Evolutionary conservation across 2,329 filamentous ascomycete species (phyloP), one percentile per base, ranked within the genome.

Genomic region (Calonectria pauciramosa): DNA sequence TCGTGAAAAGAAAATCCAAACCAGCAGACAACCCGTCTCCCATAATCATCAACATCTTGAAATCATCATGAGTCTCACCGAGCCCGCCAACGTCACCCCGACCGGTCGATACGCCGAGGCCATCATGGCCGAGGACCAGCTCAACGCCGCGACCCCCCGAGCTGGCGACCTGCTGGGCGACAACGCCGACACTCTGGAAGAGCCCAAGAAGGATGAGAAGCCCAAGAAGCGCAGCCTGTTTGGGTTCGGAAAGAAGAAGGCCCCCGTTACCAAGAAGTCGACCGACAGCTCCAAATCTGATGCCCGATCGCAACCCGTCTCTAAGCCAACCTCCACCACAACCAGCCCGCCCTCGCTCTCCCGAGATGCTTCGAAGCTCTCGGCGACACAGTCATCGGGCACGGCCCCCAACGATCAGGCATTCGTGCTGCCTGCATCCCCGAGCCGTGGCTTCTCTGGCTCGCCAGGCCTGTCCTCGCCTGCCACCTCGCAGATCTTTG

Each of bases 401-500:
- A 86, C 86, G 59, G 81, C 85, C 28, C 84, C 85, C 72, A 82
- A 85, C 77, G 86, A 90, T 76, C 82, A 87, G 78, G 82, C 86
- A 78, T 85, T 87, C 80, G 84, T 86, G 60, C 83, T 88, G 14
- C 91, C 93, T 18, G 88, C 92, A 0, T 95, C 94, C 3, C 94
- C 94, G 4, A 89, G 87, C 73, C 91, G 92, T 72, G 91, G 90
- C 67, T 86, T 95, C 56, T 93, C 93, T 16, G 90, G 91, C 13
- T 96, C 95, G 11, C 94, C 95, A 6, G 90, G 94, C 64, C 86
- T 96, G 56, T 91, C 93, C 68, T 98, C 95, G 26, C 95, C 96
- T 18, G 94, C 95, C 14, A 90, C 90, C 34, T 93, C 92, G 6
- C 92, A 93, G 80, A 98, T 99, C 81, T 99, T 99, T 83, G 96